Evolutionary conservation across 169 alveolate genomes (phyloP).

Genomic region (Hammondia hammondi): DNA sequence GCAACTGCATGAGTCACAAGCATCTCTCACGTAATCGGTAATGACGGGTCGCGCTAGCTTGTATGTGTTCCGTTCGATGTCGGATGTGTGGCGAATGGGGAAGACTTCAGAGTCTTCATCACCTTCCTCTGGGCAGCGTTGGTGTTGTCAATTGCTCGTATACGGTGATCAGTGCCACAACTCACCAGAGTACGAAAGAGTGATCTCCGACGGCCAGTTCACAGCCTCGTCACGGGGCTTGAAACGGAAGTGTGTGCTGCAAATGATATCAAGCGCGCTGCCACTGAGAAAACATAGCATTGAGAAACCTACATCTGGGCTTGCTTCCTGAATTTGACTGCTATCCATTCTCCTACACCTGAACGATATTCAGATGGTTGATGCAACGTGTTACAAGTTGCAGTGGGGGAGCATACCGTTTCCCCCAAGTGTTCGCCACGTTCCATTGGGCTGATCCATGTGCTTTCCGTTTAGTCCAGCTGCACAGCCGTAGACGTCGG

Average conservation of each 20-base stretch:
- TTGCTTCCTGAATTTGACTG: constrained; percentile 42
- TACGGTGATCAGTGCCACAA: neutral
- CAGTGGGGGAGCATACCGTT: constrained; percentile 52
- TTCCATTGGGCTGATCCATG: constrained; percentile 48
- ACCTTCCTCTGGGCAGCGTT: constrained; percentile 33
- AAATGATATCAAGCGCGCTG: neutral
- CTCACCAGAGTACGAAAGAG: constrained; percentile 64
- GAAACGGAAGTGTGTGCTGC: constrained; percentile 70
- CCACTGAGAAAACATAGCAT: neutral
- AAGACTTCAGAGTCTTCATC: constrained; percentile 44
- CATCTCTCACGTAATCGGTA: constrained; percentile 40
- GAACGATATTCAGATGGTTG: neutral
- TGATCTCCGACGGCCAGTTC: constrained; percentile 70
- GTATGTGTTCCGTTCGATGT: constrained; percentile 56
- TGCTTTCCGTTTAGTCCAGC: constrained; percentile 62
- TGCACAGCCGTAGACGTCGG: constrained; percentile 50
- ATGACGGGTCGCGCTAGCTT: constrained; percentile 36
- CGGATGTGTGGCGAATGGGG: constrained; percentile 27
- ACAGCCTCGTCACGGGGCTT: constrained; percentile 67
- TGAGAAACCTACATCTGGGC: constrained; percentile 53
- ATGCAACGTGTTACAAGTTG: neutral
- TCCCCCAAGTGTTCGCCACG: constrained; percentile 58
- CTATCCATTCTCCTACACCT: constrained; percentile 55
- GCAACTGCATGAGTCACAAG: neutral
- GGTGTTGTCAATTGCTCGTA: neutral